Evolutionary conservation across 441 rosid species (phyloP).

Genomic region (Capsella rubella): DNA sequence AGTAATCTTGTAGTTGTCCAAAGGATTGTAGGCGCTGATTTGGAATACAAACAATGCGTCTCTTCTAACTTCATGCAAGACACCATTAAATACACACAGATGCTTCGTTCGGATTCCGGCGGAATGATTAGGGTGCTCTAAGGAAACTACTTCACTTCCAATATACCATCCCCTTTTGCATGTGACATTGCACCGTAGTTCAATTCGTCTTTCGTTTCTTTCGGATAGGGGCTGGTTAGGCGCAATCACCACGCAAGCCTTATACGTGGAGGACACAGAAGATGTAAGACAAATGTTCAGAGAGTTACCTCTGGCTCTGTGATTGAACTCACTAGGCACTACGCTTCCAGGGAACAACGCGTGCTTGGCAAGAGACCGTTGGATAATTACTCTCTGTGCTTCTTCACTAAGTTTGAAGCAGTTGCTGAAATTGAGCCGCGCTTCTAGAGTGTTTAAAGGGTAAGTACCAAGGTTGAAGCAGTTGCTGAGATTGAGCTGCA

Average conservation of each 20-base stretch:
- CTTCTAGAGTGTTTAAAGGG: background rate
- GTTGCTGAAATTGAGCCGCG: background rate
- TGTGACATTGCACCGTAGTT: no score
- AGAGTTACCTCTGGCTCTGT: background rate
- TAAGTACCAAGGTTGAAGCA: background rate
- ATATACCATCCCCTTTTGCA: background rate
- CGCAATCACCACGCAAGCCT: background rate
- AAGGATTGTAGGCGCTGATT: no score
- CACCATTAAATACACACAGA: no score
- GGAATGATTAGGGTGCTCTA: background rate
- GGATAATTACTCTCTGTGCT: background rate
- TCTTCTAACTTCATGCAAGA: no score
- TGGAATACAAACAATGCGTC: no score
- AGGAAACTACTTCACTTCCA: background rate
- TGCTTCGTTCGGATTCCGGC: no score
- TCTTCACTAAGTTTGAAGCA: background rate
- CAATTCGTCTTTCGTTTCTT: no score
- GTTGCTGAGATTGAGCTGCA: background rate
- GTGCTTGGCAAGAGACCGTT: background rate
- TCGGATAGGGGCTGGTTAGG: background rate
- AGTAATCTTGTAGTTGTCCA: background rate
- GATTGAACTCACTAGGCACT: conserved; percentile 11
- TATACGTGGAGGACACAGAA: background rate
- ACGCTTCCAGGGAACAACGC: background rate
- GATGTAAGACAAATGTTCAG: background rate